Evolutionary conservation across 2,329 filamentous ascomycete genomes (phyloP), one percentile per base, ranked within the genome.

Genomic region (Hypoxylon sp.): DNA sequence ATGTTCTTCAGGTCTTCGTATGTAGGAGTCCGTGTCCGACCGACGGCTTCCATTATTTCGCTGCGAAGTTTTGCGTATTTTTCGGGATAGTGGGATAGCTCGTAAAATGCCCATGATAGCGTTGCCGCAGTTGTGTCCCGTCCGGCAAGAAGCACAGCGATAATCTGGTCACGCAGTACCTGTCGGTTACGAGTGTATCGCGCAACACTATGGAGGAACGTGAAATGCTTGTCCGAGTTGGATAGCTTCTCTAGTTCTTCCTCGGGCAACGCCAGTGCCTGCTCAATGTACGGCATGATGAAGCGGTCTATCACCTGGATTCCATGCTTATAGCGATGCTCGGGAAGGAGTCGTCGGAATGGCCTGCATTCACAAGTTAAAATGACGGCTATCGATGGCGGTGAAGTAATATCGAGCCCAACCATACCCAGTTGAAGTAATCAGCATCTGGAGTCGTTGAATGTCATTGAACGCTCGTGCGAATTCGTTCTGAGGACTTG

Each of bases 161-260:
- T 82, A 30, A 91, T 77, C 66, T 92, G 88, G 68, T 92, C 88
- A n/a, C 89, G 85, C 20, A 93, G 79, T 7, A 87, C 78, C 25
- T 77, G 77, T 0, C 73, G 72, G 45, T 81, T 75, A 8, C 86
- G 81, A 0, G 89, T 92, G 68, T 85, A 86, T 9, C 78, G 78
- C 11, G 87, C 88, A 7, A 93, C 80, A 43, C 87, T 87, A 67
- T 92, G 86, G n/a, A 92, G 78, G 71, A 93, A 91, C 1, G 86
- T 91, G 63, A 89, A 88, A 36, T 78, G 77, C 62, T 80, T 76
- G 64, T 87, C 86, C 1, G 81, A 81, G 60, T 85, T 88, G 31
- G 81, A 83, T 60, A 87, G 84, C 59, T 87, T 82, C 56, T 88
- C 83, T 2, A 91, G 78, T 64, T 91, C 88, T 7, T 80, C 78